A percentile compares a stretch with the other conserved stretches of the same genome.
These are phyloP conservation scores for Dichomitus squalens DNA, from an alignment of 1,284 basidiomycete genomes.

Conservation along the genomic window DNA sequence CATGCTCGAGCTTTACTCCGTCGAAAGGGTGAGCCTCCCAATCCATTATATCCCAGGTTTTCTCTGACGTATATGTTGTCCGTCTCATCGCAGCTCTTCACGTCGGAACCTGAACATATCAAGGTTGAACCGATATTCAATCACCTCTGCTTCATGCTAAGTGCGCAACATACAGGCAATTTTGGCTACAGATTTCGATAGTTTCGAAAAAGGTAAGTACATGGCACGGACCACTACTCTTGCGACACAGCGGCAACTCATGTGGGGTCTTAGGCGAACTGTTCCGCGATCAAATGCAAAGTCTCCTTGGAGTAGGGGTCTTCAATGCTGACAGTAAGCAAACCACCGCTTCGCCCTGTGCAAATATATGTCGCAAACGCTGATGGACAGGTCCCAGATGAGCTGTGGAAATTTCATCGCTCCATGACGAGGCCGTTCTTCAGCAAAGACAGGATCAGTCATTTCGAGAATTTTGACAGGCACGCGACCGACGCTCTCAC, in stretches of 20 bases:
- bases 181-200: slow-evolving; percentile 26
- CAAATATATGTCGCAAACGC: too few relatives aligned
- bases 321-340: slow-evolving; percentile 25
- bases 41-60: too few relatives aligned
- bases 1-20: slow-evolving; percentile 13
- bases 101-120: slow-evolving; percentile 33
- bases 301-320: slow-evolving; percentile 23
- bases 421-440: slow-evolving; percentile 33
- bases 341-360: background rate
- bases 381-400: background rate
- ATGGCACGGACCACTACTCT: too few relatives aligned
- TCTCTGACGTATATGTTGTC: background rate
- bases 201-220: slow-evolving; percentile 26
- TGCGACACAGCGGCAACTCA: too few relatives aligned
- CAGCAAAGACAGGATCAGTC: slow-evolving; percentile 20
- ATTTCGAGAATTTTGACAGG: slow-evolving; percentile 22
- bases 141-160: background rate
- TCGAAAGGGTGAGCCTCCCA: slow-evolving; percentile 21
- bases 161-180: slow-evolving; percentile 14
- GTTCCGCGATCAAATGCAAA: slow-evolving; percentile 16
- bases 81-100: slow-evolving; percentile 27
- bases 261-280: background rate
- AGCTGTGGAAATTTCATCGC: slow-evolving; percentile 25
- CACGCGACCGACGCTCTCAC: slow-evolving; percentile 14
- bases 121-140: slow-evolving; percentile 22